Conservation (phyloP, 2,329 filamentous ascomycete genomes). For the Claviceps sp. region DNA sequence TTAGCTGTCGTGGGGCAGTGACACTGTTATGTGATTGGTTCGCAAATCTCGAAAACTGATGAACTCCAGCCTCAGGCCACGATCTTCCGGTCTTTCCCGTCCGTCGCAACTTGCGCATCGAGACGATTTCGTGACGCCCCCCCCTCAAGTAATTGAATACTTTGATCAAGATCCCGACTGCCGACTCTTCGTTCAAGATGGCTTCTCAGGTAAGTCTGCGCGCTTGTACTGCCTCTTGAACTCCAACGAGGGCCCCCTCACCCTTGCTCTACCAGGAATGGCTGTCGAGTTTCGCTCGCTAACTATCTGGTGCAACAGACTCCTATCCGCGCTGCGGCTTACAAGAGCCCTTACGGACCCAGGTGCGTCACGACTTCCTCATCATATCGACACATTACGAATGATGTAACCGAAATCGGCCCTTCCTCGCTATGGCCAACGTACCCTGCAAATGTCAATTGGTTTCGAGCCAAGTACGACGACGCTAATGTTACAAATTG, state of each 20-base stretch:
- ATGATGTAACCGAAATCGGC: neutral
- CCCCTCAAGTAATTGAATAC: constrained; percentile 22
- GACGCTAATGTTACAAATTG: constrained; percentile 15
- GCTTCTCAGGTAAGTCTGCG: constrained; percentile 23
- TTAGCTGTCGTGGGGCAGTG: constrained; percentile 10
- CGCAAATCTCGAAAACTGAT: constrained; percentile 1
- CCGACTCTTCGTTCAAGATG: constrained; percentile 23
- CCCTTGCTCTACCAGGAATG: neutral
- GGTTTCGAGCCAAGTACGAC: neutral
- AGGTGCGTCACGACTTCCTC: constrained; percentile 34
- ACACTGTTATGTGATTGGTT: constrained; percentile 6
- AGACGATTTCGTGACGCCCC: constrained; percentile 4
- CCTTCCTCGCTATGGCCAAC: neutral
- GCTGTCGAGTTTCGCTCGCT: constrained; percentile 11
- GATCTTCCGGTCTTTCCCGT: constrained; percentile 19
- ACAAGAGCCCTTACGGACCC: constrained; percentile 52
- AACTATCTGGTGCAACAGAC: constrained; percentile 25
- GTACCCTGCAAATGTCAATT: neutral
- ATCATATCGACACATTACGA: neutral
- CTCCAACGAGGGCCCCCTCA: too few species aligned
- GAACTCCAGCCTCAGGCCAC: constrained; percentile 17
- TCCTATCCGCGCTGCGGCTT: constrained; percentile 32
- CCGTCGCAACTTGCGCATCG: constrained; percentile 22
- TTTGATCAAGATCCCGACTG: constrained; percentile 16
- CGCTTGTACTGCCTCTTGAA: neutral